Evolutionary conservation across 192 early-diverging fungal species (phyloP), one percentile per base, ranked within the genome.

Genomic region (Haplosporangium gracile): DNA sequence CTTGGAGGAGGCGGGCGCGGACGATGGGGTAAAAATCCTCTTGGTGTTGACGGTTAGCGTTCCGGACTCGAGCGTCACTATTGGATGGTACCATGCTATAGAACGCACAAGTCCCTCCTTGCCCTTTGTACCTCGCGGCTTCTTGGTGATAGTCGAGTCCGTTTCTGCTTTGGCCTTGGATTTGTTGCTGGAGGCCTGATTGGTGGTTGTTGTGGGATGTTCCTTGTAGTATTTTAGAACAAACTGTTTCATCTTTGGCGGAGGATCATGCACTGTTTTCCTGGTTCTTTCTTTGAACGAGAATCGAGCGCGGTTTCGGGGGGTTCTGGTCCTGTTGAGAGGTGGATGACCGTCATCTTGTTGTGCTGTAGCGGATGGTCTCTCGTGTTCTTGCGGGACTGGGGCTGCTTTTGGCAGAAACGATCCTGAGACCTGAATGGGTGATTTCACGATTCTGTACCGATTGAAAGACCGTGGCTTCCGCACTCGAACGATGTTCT

Each of bases 241-340:
- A 55, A 24, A 55, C 53, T 55, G 53, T 7, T 49, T 43, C 26
- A 74, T 74, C 10, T 34, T 40, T 16, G 49, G 32, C 43, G 26
- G 29, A 32, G 36, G 29, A 53, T 32, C 26, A 32, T 74, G 42
- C 4, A 53, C 26, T 4, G 24, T 74, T 13, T 42, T 74, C 29
- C 70, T 68, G 68, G 77, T 78, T 78, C 42, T 29, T 68, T 80
- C 51, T 60, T 75, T 36, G 49, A 74, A 65, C 20, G 45, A 82
- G 32, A 13, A 69, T 38, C 68, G 38, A 10, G 38, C 68, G 1
- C 53, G 53, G 22, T n/a, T 55, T 6, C 53, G 22, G 15, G 53
- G 53, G 1, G 7, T 55, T 55, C 53, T 55, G 53, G 53, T 55
- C 53, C 53, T 55, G 22, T 55, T 55, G 53, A 55, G 53, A 55